Evolutionary conservation across 371 early-diverging fungal species (phyloP).

Genomic region (Amoeboaphelidium protococcarum): DNA sequence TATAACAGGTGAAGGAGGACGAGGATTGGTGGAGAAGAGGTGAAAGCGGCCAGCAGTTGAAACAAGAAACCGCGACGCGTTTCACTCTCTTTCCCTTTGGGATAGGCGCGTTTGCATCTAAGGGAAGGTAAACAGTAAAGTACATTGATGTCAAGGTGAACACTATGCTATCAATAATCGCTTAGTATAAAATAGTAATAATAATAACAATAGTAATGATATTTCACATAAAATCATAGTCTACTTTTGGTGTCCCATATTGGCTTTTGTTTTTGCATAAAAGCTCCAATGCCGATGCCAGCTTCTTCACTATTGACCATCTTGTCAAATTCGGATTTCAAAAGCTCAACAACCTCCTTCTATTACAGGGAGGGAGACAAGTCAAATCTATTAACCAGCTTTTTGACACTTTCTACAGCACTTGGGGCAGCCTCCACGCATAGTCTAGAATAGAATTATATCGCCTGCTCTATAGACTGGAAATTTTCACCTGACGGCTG

Average conservation of each 20-base stretch:
- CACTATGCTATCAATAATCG: no score
- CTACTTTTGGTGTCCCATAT: conserved; percentile 16
- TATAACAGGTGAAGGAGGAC: no score
- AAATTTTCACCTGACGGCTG: neutral
- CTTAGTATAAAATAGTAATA: no score
- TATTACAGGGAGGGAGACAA: neutral
- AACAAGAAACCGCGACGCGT: no score
- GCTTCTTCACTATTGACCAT: conserved; percentile 19
- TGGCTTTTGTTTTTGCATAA: conserved; percentile 23
- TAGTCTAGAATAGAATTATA: neutral
- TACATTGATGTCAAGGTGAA: no score
- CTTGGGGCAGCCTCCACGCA: neutral
- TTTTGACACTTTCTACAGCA: neutral
- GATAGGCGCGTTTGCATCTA: no score
- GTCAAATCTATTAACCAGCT: neutral
- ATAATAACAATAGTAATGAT: no score
- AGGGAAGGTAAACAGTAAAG: no score
- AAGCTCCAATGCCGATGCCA: conserved; percentile 29
- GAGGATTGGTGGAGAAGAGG: no score
- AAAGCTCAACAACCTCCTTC: neutral
- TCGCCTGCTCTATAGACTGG: neutral
- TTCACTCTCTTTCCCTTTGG: no score
- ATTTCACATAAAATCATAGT: no score
- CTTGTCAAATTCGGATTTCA: neutral
- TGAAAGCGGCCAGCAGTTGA: no score